Evolutionary conservation across 2,329 filamentous ascomycete genomes (phyloP).

Genomic region (Graphilbum ipis-grandicollis): DNA sequence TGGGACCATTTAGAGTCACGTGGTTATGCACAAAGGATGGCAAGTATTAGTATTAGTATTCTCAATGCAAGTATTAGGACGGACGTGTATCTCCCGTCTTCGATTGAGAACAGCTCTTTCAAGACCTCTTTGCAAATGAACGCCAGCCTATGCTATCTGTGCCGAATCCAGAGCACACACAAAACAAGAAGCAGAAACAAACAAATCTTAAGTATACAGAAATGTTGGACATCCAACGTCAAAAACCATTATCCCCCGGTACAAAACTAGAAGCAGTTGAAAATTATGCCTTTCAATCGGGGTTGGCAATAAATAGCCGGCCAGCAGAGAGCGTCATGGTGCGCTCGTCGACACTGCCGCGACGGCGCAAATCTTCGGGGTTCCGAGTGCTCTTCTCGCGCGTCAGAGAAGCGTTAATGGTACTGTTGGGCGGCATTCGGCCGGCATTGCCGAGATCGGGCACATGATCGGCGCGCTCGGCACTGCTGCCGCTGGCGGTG

Average conservation of each 20-base stretch:
- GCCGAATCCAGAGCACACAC: no score
- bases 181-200: no score
- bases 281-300: no score
- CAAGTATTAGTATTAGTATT: no score
- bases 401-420: constrained; percentile 37
- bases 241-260: no score
- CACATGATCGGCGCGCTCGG: constrained; percentile 42
- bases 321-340: constrained; percentile 58
- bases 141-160: no score
- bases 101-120: no score
- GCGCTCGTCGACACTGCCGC: constrained; percentile 71
- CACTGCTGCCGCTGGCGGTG: constrained; percentile 37
- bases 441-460: constrained; percentile 32
- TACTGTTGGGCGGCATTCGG: constrained; percentile 39
- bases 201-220: background rate
- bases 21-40: background rate
- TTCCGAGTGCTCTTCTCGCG: constrained; percentile 50
- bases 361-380: constrained; percentile 53
- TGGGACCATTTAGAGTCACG: background rate
- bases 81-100: no score
- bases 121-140: no score
- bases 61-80: no score
- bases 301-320: constrained; percentile 73
- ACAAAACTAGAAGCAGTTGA: no score
- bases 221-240: background rate